A percentile compares a stretch with the other conserved stretches of the same genome.
Conservation (phyloP, 2,329 filamentous ascomycete genomes). For the Beauveria rudraprayagi region DNA sequence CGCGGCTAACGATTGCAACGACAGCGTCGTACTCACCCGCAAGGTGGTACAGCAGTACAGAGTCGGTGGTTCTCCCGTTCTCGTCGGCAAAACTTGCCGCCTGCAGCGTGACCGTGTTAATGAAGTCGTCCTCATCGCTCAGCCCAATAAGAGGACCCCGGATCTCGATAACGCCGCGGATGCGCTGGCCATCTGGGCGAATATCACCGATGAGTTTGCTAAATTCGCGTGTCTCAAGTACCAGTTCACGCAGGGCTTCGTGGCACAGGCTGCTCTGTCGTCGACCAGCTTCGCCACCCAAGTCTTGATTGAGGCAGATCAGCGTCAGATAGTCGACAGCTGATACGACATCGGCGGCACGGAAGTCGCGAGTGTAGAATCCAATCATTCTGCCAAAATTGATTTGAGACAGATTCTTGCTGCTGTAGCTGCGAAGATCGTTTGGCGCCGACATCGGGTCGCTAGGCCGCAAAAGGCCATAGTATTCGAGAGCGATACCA, state of each 20-base stretch:
- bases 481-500: slow-evolving; percentile 79
- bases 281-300: slow-evolving; percentile 63
- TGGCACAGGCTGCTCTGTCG: slow-evolving; percentile 79
- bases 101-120: slow-evolving; percentile 86
- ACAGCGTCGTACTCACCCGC: slow-evolving; percentile 94
- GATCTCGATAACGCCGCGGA: slow-evolving; percentile 80
- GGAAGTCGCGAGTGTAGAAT: slow-evolving; percentile 93
- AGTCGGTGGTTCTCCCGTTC: slow-evolving; percentile 86
- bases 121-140: slow-evolving; percentile 71
- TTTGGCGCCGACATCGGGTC: slow-evolving; percentile 68
- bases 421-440: slow-evolving; percentile 60
- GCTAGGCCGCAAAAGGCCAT: slow-evolving; percentile 79
- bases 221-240: slow-evolving; percentile 95
- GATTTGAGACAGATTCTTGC: slow-evolving; percentile 67
- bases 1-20: slow-evolving; percentile 80
- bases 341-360: slow-evolving; percentile 77
- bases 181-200: slow-evolving; percentile 72
- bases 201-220: slow-evolving; percentile 91
- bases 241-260: slow-evolving; percentile 85
- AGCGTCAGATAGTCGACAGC: slow-evolving; percentile 90
- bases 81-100: slow-evolving; percentile 91
- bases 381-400: slow-evolving; percentile 92
- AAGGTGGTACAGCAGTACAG: slow-evolving; percentile 88
- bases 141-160: slow-evolving; percentile 75
- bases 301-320: slow-evolving; percentile 84